Conservation (phyloP, 2,329 filamentous ascomycete genomes). For the Sporothrix euskadiensis region DNA sequence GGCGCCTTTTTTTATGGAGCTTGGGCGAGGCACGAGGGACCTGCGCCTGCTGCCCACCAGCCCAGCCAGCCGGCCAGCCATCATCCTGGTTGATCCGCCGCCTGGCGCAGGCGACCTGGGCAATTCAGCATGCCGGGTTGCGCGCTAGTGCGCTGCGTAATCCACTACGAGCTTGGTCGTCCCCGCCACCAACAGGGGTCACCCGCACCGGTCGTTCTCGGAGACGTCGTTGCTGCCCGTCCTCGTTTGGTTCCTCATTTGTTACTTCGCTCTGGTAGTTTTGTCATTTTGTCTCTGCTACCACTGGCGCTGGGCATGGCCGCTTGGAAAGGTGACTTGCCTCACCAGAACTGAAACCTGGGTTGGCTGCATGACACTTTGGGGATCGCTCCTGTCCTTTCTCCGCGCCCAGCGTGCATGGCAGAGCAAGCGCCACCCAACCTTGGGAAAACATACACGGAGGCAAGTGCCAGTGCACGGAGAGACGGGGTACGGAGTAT, state of each 20-base stretch:
- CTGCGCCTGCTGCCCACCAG: slow-evolving; percentile 17
- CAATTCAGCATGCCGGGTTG: slow-evolving; percentile 17
- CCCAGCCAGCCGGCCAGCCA: slow-evolving; percentile 13
- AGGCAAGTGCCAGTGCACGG: slow-evolving; percentile 5
- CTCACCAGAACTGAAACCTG: slow-evolving; percentile 12
- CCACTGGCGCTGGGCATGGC: slow-evolving; percentile 14
- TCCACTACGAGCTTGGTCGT: slow-evolving; percentile 31
- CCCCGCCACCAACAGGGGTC: slow-evolving; percentile 31
- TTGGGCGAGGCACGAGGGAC: slow-evolving; percentile 23
- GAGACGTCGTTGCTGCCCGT: slow-evolving; percentile 11
- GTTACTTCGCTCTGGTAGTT: too few species aligned
- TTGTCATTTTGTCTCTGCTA: background rate
- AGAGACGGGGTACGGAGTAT: background rate
- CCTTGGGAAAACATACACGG: background rate
- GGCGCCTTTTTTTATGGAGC: slow-evolving; percentile 21
- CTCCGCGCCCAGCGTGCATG: slow-evolving; percentile 16
- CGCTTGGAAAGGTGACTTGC: background rate
- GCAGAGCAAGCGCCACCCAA: slow-evolving; percentile 24
- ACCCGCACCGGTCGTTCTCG: slow-evolving; percentile 27
- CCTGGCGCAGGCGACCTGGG: slow-evolving; percentile 23
- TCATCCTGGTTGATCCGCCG: slow-evolving; percentile 26
- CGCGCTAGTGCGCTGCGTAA: slow-evolving; percentile 32
- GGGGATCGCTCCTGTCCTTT: slow-evolving; percentile 14
- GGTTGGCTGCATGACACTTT: slow-evolving; percentile 22
- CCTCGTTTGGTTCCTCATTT: background rate